Evolutionary conservation across 352 stramenopile genomes (phyloP).

Genomic region (Globisporangium uncinulatum): DNA sequence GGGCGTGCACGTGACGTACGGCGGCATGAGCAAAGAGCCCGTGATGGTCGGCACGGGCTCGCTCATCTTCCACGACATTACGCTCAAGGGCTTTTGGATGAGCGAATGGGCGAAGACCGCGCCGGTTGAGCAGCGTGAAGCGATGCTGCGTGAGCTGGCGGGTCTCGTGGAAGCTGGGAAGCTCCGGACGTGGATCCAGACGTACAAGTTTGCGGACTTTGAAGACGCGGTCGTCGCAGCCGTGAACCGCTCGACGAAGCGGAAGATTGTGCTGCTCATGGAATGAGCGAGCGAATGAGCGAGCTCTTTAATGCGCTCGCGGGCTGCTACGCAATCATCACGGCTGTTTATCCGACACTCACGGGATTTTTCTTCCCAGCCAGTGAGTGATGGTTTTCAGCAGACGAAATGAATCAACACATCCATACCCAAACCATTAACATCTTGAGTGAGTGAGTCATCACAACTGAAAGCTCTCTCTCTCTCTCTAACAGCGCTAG

Average conservation of each 20-base stretch:
- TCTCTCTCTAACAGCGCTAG: conserved; percentile 12
- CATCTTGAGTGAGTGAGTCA: no score
- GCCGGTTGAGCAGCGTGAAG: conserved; percentile 47
- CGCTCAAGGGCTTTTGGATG: conserved; percentile 84
- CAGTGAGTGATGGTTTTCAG: not conserved
- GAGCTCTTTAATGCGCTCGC: no score
- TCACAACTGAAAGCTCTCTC: no score
- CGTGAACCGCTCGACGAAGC: conserved; percentile 78
- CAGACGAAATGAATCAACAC: no score
- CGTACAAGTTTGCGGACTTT: conserved; percentile 84
- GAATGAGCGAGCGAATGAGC: conserved; percentile 31
- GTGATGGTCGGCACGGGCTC: conserved; percentile 59
- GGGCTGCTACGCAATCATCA: not conserved
- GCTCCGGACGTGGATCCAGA: conserved; percentile 80
- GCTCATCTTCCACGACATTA: conserved; percentile 87
- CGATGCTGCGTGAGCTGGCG: conserved; percentile 69
- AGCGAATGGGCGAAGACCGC: conserved; percentile 77
- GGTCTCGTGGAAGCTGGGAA: conserved; percentile 63
- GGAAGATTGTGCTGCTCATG: conserved; percentile 81
- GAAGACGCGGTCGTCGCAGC: conserved; percentile 64
- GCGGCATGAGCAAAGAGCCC: conserved; percentile 71
- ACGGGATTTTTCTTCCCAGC: no score
- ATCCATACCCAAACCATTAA: no score
- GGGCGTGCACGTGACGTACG: conserved; percentile 77
- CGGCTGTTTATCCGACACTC: no score